Base-by-base conservation (phyloP, 441 rosid species). In the Corymbia citriodora region DNA sequence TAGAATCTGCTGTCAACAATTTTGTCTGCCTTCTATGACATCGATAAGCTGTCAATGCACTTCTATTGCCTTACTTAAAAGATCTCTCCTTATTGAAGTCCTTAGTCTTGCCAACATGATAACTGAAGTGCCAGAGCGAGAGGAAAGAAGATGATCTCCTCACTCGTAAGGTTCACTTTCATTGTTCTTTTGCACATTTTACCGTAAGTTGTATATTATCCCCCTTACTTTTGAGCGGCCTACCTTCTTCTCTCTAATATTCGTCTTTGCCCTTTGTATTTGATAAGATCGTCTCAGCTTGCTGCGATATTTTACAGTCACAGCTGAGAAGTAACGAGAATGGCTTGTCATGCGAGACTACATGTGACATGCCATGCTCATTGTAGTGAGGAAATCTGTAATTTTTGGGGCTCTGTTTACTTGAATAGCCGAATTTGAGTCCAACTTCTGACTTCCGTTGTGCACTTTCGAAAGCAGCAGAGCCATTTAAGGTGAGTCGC, bases 1-100 rank as follows among this genome's bases (percentile, higher is more conserved):
- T 96, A 57, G 99, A 97, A 90, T 89, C 95, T 49, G 97, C 97
- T 52, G 97, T 96, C 55, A 95, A 94, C 95, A 96, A 93, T 91
- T 94, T 96, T 89, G 82, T 96, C 89, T 95, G 95, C 19, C 92
- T 92, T 88, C 96, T 95, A 55, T 97, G 93, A 96, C 10, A 74
- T 40, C 9, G 40, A 74, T 74, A 74, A 74, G 83, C 50, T 19
- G 49, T 36, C 9, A 13, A 21, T 74, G 83, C 50, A 40, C 49
- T 74, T 74, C 29, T 36, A 9, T 19, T 74, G 48, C 83, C 83
- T 45, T 36, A 74, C 29, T 74, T 74, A 36, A 21, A 19, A 49
- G n/a, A n/a, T n/a, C n/a, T n/a, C n/a, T n/a, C n/a, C n/a, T n/a
- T n/a, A n/a, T n/a, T n/a, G n/a, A n/a, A n/a, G n/a, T n/a, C n/a